Evolutionary conservation across 2,329 filamentous ascomycete species (phyloP), one percentile per base, ranked within the genome.

Genomic region (Zalaria sp.): DNA sequence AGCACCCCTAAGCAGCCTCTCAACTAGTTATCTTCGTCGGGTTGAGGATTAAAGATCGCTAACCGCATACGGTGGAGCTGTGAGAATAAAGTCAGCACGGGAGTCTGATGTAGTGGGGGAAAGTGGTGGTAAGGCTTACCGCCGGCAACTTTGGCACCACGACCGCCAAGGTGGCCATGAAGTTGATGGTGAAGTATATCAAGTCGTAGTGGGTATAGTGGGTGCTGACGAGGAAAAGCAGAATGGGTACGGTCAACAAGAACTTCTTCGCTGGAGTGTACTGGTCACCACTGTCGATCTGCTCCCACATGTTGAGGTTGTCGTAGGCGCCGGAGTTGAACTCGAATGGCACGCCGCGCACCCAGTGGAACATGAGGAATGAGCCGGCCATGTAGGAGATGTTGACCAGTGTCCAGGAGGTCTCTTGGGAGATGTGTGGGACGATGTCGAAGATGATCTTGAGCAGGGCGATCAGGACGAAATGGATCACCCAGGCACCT

Each of bases 291-390:
- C 96, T 93, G 69, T 98, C 91, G 62, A 98, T 98, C 68, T 98
- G 91, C 69, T 98, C 91, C 91, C 91, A 98, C 91, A 98, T 96
- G 69, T 96, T 98, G 58, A 98, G 74, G 64, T 98, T 96, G 72
- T 98, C 91, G 64, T 96, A 98, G 53, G 91, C 91, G 45, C 91
- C 91, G 43, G 85, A 82, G 60, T 98, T 98, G 74, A 98, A 98
- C 64, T 98, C 91, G 59, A 98, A 98, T 4, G 91, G 91, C 37
- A 96, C 86, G 53, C 91, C 91, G 59, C 89, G 86, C 53, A 98
- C 91, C 72, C 86, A 94, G 67, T 98, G 91, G 67, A 98, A 98
- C 91, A 98, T 98, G 64, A 98, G 77, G 64, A 96, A 98, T 35
- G 89, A 95, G 56, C 87, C 88, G 57, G 91, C 83, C 88, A 96